Conservation (phyloP, 1,284 basidiomycete genomes). For the Hortiboletus rubellus region DNA sequence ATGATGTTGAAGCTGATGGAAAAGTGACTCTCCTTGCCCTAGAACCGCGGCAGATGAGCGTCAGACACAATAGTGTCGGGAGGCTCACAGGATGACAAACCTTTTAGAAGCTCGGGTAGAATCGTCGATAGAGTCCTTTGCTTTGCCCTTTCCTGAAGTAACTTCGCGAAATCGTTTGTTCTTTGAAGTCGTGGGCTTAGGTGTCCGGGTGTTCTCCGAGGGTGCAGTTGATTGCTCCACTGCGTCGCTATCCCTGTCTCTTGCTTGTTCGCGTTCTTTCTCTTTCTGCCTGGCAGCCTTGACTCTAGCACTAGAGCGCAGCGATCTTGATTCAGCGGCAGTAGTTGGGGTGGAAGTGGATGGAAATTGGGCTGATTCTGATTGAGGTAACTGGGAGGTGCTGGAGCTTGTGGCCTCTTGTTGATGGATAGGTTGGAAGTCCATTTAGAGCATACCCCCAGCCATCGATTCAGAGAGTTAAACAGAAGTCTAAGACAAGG, state of each 20-base stretch:
- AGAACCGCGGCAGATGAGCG: slow-evolving; percentile 24
- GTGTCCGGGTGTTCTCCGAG: slow-evolving; percentile 43
- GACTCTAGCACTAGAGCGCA: slow-evolving; percentile 73
- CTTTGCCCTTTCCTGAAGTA: slow-evolving; percentile 58
- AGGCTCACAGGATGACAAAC: slow-evolving; percentile 45
- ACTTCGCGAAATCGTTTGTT: slow-evolving; percentile 57
- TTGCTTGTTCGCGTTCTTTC: slow-evolving; percentile 46
- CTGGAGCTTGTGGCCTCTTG: slow-evolving; percentile 68
- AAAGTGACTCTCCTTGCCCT: slow-evolving; percentile 61
- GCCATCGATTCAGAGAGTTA: slow-evolving; percentile 66
- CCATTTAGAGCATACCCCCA: slow-evolving; percentile 81
- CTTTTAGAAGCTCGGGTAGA: slow-evolving; percentile 54
- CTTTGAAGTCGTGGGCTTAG: slow-evolving; percentile 44
- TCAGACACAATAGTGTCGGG: slow-evolving; percentile 20
- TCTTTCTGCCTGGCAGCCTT: slow-evolving; percentile 72
- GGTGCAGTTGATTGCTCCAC: slow-evolving; percentile 42
- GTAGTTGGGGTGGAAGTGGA: slow-evolving; percentile 36
- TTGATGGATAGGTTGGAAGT: slow-evolving; percentile 69
- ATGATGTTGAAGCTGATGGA: slow-evolving; percentile 42
- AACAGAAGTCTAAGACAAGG: slow-evolving; percentile 26
- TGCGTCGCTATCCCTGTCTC: slow-evolving; percentile 41
- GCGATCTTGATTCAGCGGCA: slow-evolving; percentile 47
- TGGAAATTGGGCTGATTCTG: slow-evolving; percentile 39
- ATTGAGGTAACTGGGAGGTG: slow-evolving; percentile 39
- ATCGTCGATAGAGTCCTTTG: slow-evolving; percentile 57